Conservation (phyloP, 306 rosid species). For the Aeschynomene evenia region DNA sequence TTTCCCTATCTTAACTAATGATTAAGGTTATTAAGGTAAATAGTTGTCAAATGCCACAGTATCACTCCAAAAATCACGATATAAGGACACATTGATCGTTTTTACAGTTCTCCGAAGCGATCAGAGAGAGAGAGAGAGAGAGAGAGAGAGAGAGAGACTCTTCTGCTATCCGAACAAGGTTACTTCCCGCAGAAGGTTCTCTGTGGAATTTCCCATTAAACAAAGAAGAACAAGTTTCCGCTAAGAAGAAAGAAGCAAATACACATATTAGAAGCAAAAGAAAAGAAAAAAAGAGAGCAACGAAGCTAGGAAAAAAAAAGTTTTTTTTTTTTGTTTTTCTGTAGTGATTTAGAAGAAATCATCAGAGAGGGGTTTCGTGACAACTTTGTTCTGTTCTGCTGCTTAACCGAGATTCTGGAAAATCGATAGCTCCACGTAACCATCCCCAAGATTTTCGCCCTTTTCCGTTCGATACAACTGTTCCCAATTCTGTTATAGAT, state of each 20-base stretch:
- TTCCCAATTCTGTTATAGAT: conserved; percentile 10
- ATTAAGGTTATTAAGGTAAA: not conserved
- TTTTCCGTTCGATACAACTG: not conserved
- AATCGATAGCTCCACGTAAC: conserved; percentile 58
- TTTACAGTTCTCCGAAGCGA: conserved; percentile 36
- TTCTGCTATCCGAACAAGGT: conserved; percentile 40
- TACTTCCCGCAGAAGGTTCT: conserved; percentile 64
- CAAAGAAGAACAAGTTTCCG: not conserved
- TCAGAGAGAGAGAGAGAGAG: conserved; percentile 20
- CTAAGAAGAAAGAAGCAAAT: not conserved
- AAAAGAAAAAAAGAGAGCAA: not conserved
- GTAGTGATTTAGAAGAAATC: conserved; percentile 33
- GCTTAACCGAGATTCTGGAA: conserved; percentile 20
- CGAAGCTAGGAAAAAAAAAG: conserved; percentile 24
- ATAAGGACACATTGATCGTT: conserved; percentile 3
- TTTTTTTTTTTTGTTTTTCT: no score
- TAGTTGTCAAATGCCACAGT: not conserved
- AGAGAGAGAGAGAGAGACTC: conserved; percentile 18
- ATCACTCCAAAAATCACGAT: not conserved
- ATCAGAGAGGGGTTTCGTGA: conserved; percentile 53
- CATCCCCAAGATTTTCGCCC: conserved; percentile 35
- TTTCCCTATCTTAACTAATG: not conserved
- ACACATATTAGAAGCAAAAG: not conserved
- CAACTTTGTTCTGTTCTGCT: conserved; percentile 41
- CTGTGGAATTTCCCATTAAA: conserved; percentile 27